Base-by-base conservation (phyloP, 371 early-diverging fungal species). In the Massospora cicadina region DNA sequence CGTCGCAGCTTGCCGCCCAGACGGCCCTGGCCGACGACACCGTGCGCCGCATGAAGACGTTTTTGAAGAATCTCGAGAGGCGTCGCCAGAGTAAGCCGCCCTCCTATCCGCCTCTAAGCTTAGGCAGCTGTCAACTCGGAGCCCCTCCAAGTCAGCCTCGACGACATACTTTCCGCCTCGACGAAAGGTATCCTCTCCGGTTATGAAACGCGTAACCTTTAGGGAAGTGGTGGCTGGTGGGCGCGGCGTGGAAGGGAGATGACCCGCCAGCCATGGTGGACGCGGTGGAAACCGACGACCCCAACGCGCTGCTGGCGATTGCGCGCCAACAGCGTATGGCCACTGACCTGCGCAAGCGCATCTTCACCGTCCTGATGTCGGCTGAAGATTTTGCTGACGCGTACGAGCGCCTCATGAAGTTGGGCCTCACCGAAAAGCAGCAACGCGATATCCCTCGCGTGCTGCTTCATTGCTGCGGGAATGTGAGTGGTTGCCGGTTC, bases 371-470 rank as follows among this genome's bases (percentile, higher is more conserved):
- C 2, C 75, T 95, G 55, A 90, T 96, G 89, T 83, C 86, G 71
- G 83, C 23, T 56, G 33, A 88, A 82, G 96, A 95, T 73, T 95
- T 88, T 70, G 74, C 90, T 30, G 98, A 97, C 70, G 93, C 93
- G 1, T 90, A 88, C 72, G 89, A 93, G 69, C 79, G 86, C 33
- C 74, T 94, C 33, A 74, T 87, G 72, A 84, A 84, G 72, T 76
- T 97, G 33, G 80, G 81, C 53, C 76, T 97, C 65, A 89, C 83
- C 59, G 88, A 87, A 71, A 87, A 88, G 26, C 96, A 95, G 73
- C 86, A 91, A 69, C 88, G 95, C 65, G 98, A 98, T 73, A 90
- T 95, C 68, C 87, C 90, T 29, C 80, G 94, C 17, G 94, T 98
- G 21, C 68, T 95, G 33, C 65, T 95, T 5, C 91, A 91, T 70